Conservation (phyloP, 2,329 filamentous ascomycete species). For the Parastagonospora nodorum region DNA sequence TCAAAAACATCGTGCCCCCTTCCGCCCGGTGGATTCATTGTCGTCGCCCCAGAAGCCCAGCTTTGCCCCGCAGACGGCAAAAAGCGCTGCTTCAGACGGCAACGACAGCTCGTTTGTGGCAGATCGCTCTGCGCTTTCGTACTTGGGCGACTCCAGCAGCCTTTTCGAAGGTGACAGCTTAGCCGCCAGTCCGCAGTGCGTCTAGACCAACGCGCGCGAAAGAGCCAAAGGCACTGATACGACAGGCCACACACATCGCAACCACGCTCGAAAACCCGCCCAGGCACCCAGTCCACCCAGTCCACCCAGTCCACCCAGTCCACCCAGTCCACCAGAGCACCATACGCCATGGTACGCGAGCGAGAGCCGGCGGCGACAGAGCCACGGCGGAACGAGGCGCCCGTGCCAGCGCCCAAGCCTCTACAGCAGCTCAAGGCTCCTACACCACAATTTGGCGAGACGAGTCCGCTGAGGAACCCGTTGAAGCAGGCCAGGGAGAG, state of each 20-base stretch:
- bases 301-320: no score
- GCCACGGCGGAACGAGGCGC: conserved; percentile 25
- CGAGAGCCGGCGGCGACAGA: conserved; percentile 51
- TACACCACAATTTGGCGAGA: conserved; percentile 60
- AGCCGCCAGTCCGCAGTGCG: conserved; percentile 1
- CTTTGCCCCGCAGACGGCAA: conserved; percentile 16
- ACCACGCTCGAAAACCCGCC: neutral
- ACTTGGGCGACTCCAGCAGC: conserved; percentile 40
- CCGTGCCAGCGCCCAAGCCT: conserved; percentile 29
- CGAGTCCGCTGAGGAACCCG: conserved; percentile 61
- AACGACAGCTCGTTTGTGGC: conserved; percentile 1
- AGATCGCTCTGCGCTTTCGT: conserved; percentile 4
- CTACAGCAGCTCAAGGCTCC: conserved; percentile 38
- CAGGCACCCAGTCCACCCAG: neutral
- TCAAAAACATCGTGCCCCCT: conserved; percentile 37
- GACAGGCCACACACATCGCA: conserved; percentile 10
- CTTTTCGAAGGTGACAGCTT: conserved; percentile 38
- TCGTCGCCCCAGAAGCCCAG: conserved; percentile 40
- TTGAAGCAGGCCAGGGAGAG: conserved; percentile 41
- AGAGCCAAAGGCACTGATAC: neutral
- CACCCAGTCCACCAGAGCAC: conserved; percentile 3
- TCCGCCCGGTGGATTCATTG: conserved; percentile 41
- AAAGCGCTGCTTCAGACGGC: conserved; percentile 4
- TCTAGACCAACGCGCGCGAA: neutral
- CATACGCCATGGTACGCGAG: conserved; percentile 57